phyloP scores from a whole-genome alignment of 1,284 basidiomycete genomes.

The Kalmanozyma brasiliensis region DNA sequence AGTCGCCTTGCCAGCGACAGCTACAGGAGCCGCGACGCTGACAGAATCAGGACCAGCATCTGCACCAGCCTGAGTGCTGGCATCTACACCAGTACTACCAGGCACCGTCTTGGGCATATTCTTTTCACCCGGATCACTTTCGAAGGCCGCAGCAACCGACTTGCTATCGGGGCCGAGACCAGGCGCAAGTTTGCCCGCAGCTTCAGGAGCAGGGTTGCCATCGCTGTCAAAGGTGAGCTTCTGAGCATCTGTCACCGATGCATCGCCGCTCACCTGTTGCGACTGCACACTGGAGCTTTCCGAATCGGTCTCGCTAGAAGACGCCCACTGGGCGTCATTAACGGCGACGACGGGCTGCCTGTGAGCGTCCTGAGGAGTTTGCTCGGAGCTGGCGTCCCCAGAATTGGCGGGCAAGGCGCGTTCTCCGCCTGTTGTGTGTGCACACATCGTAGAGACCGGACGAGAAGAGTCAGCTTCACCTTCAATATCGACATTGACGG shows the following conservation, averaged over 20 bases:
- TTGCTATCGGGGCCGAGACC: constrained; percentile 9
- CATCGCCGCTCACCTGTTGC: too few relatives aligned
- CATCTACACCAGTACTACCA: background rate
- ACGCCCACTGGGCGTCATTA: constrained; percentile 1
- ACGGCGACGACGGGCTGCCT: background rate
- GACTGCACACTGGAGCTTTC: background rate
- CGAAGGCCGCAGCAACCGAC: constrained; percentile 18
- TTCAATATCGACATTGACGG: too few relatives aligned
- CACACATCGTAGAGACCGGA: too few relatives aligned
- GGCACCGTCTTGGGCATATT: constrained; percentile 15
- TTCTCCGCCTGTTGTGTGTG: too few relatives aligned
- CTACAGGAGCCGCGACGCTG: background rate
- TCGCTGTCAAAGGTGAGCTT: background rate
- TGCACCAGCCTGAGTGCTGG: background rate
- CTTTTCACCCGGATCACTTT: constrained; percentile 13
- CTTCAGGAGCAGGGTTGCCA: background rate
- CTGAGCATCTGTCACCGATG: constrained; percentile 1
- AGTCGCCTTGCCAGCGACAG: background rate
- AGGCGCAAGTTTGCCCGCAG: constrained; percentile 6
- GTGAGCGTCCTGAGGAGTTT: background rate
- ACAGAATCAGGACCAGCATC: background rate
- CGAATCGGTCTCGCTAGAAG: background rate
- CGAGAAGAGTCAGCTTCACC: too few relatives aligned
- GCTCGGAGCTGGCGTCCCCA: constrained; percentile 4
- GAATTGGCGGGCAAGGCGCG: constrained; percentile 9